phyloP scores from a whole-genome alignment of 75 land plant genomes.

The Selaginella moellendorffii region DNA sequence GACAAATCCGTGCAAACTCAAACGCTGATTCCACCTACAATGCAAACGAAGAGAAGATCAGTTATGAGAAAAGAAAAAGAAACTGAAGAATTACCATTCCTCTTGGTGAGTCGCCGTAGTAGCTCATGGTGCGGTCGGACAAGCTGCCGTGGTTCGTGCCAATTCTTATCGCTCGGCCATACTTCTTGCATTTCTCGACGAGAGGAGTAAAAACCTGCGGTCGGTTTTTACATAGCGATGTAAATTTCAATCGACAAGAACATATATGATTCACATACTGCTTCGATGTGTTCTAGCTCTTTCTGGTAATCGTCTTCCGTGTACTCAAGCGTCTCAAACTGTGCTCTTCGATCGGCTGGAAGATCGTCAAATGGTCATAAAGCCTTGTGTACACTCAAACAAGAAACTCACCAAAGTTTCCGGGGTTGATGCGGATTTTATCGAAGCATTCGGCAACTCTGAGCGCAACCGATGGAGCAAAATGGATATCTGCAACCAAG shows the following conservation, averaged over 20 bases:
- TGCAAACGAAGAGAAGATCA: background rate
- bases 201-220: conserved; percentile 77
- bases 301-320: conserved; percentile 88
- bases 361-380: no score
- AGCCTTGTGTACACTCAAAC: no score
- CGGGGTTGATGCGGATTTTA: conserved; percentile 96
- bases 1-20: conserved; percentile 89
- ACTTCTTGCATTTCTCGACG: conserved; percentile 97
- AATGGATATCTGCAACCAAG: conserved; percentile 95
- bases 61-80: background rate
- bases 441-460: conserved; percentile 97
- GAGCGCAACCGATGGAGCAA: conserved; percentile 87
- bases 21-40: conserved; percentile 99
- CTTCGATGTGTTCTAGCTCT: conserved; percentile 93
- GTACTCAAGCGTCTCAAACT: conserved; percentile 83
- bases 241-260: no score
- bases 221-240: no score
- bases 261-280: no score
- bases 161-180: conserved; percentile 94
- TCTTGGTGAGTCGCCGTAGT: conserved; percentile 99
- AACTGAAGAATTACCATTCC: conserved; percentile 96
- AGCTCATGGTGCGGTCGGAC: conserved; percentile 98
- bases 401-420: conserved; percentile 85
- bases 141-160: conserved; percentile 99
- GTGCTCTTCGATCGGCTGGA: conserved; percentile 98